Evolutionary conservation across 768 basidiomycete species (phyloP).

Genomic region (Agaricus sinodeliciosus): DNA sequence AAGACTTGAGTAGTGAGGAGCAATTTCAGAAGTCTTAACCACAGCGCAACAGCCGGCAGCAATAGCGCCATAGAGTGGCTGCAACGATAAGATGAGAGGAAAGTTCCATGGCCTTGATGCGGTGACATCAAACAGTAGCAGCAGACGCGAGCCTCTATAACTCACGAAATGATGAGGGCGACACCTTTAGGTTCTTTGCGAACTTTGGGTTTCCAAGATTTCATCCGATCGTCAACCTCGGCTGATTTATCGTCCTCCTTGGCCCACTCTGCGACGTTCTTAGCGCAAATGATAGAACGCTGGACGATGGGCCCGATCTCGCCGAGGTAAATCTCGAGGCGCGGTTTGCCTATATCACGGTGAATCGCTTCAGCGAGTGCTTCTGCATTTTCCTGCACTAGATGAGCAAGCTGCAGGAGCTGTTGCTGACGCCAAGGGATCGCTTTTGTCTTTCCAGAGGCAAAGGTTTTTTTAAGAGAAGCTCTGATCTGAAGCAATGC

Average conservation of each 20-base stretch:
- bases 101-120: slow-evolving; percentile 63
- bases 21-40: slow-evolving; percentile 62
- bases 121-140: neutral
- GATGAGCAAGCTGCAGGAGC: slow-evolving; percentile 51
- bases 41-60: slow-evolving; percentile 66
- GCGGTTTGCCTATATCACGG: slow-evolving; percentile 45
- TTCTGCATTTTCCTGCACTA: slow-evolving; percentile 57
- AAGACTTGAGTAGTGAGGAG: slow-evolving; percentile 40
- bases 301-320: slow-evolving; percentile 43
- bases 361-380: slow-evolving; percentile 41
- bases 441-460: slow-evolving; percentile 17
- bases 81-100: slow-evolving; percentile 47
- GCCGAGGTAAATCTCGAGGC: slow-evolving; percentile 27
- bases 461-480: slow-evolving; percentile 1
- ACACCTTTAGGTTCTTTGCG: slow-evolving; percentile 56
- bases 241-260: slow-evolving; percentile 32
- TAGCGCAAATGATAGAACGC: slow-evolving; percentile 34
- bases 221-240: slow-evolving; percentile 35
- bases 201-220: slow-evolving; percentile 45
- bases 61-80: slow-evolving; percentile 65
- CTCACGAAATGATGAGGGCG: slow-evolving; percentile 55
- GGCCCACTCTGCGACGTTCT: slow-evolving; percentile 54
- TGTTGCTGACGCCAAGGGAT: slow-evolving; percentile 60
- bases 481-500: slow-evolving; percentile 1
- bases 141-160: slow-evolving; percentile 3